A percentile compares a stretch with the other conserved stretches of the same genome.
Evolutionary conservation across 2,329 filamentous ascomycete species (phyloP).

Genomic region (Zasmidium angulare): DNA sequence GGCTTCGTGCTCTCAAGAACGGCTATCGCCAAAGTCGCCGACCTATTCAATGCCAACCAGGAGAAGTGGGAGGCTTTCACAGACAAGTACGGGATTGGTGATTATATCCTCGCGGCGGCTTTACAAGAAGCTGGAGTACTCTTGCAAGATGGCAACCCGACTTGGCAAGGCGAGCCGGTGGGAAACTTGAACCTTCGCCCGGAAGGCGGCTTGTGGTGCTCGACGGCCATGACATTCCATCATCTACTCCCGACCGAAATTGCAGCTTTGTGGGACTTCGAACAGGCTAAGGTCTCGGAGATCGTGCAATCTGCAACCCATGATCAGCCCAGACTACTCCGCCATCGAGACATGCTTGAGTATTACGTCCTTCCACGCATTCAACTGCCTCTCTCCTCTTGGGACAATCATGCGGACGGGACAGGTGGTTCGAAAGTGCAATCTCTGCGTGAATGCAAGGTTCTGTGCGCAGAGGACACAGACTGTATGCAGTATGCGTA

Average conservation of each 20-base stretch:
- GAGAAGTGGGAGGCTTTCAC: constrained; percentile 24
- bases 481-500: no score
- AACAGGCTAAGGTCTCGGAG: no score
- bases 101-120: constrained; percentile 21
- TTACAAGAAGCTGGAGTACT: constrained; percentile 15
- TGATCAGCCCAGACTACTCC: no score
- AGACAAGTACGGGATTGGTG: constrained; percentile 21
- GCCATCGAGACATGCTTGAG: no score
- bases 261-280: constrained; percentile 19
- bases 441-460: no score
- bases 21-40: constrained; percentile 31
- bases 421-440: no score
- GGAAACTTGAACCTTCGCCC: constrained; percentile 13
- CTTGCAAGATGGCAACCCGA: constrained; percentile 19
- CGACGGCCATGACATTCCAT: constrained; percentile 19
- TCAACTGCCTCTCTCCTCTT: no score
- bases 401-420: no score
- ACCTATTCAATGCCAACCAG: constrained; percentile 41
- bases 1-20: constrained; percentile 45
- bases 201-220: constrained; percentile 16
- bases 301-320: no score
- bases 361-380: no score
- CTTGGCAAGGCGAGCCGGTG: constrained; percentile 17
- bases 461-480: no score
- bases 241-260: constrained; percentile 17